Percentiles rank a stretch among this genome's conserved stretches.
Conservation (phyloP, 768 basidiomycete species). For the Tulasnella sp. region DNA sequence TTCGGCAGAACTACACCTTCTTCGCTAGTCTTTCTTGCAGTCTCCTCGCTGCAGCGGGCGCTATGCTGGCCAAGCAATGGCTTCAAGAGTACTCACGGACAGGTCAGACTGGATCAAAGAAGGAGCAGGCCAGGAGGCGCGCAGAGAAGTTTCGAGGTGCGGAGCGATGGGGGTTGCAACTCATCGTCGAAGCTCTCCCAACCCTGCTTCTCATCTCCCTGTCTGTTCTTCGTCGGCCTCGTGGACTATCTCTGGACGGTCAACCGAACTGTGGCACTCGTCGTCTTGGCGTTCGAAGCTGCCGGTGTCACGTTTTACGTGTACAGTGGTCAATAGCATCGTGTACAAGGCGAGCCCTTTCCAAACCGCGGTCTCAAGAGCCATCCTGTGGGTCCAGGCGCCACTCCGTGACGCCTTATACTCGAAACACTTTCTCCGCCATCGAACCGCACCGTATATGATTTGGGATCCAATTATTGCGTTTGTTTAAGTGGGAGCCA, state of each 20-base stretch:
- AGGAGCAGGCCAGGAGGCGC: constrained; percentile 1
- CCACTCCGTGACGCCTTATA: not conserved
- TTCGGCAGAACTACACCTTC: constrained; percentile 4
- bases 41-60: constrained; percentile 9
- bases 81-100: not conserved
- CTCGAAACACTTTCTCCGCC: not conserved
- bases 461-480: too few species aligned
- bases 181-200: constrained; percentile 6
- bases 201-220: constrained; percentile 8
- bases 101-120: not conserved
- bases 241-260: constrained; percentile 1
- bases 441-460: too few species aligned
- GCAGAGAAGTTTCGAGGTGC: not conserved
- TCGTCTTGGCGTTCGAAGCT: not conserved
- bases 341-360: not conserved
- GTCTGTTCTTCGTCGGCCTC: constrained; percentile 1
- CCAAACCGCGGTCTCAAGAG: constrained; percentile 2
- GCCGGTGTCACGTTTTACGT: constrained; percentile 1
- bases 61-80: constrained; percentile 13
- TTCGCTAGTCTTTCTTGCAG: constrained; percentile 7
- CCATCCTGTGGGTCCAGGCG: not conserved
- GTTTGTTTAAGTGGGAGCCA: too few species aligned
- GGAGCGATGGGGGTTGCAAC: constrained; percentile 2
- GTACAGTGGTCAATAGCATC: not conserved
- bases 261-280: not conserved